Base-by-base conservation (phyloP, 352 stramenopile species). In the Pythium chondricola region DNA sequence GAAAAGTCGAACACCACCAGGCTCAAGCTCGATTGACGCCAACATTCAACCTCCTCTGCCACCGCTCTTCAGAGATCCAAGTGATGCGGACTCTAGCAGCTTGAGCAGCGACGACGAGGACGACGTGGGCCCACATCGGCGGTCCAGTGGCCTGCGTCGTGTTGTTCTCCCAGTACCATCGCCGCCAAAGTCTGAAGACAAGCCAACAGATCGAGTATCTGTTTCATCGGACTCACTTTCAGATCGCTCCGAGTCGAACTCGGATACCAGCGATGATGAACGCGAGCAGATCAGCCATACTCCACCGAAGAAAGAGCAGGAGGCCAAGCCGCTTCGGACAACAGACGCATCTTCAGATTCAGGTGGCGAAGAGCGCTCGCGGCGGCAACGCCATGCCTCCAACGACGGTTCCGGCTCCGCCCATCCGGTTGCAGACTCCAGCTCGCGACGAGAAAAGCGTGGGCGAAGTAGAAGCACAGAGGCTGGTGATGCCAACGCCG, bases 61-160 rank as follows among this genome's bases (percentile, higher is more conserved):
- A 43, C 38, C 62, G 29, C 43, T 69, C 24, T 55, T 46, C 35
- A 68, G 59, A 0, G 68, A 85, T 52, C 52, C 52, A 16, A 75
- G 67, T 45, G 74, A 86, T 25, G 74, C 65, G 25, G 71, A 72
- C 29, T 74, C 62, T 2, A 87, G 72, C 20, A 56, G 46, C 26
- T 11, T 46, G 14, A 55, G 53, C 17, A 67, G 83, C 27, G 53
- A 63, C 4, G 20, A 43, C 9, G 36, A 37, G 6, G 11, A 35
- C 52, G 3, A 20, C 32, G 5, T 26, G 32, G 10, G 32, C 58
- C 52, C 4, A 20, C 32, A 6, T 26, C 33, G 10, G 32, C 58
- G 20, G 56, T 53, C 21, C 9, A 43, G 13, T 39, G 44, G 24
- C 52, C 43, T 47, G 35, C 70, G 39, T 29, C 65, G 39, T 21